phyloP scores from a whole-genome alignment of 371 early-diverging fungal genomes.

The Rhizopus delemar region DNA sequence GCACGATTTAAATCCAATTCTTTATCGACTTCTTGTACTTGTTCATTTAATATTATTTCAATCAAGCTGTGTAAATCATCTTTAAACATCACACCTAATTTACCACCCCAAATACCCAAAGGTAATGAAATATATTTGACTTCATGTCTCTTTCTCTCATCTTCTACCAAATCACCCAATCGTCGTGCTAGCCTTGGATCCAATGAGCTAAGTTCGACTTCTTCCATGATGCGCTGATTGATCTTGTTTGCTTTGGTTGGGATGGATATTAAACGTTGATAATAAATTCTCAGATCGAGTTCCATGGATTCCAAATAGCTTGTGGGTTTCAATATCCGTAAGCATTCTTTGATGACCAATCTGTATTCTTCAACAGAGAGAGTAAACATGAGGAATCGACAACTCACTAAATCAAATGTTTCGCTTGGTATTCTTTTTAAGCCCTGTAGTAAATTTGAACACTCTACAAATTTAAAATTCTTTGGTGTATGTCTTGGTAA shows the following conservation, averaged over 20 bases:
- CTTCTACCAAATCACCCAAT: conserved; percentile 27
- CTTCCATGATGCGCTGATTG: not conserved
- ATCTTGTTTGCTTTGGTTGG: conserved; percentile 15
- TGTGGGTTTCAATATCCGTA: conserved; percentile 31
- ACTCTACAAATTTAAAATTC: conserved; percentile 35
- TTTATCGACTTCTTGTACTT: conserved; percentile 23
- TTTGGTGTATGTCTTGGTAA: conserved; percentile 15
- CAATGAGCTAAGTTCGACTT: conserved; percentile 25
- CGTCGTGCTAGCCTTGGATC: conserved; percentile 44
- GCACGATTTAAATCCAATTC: conserved; percentile 39
- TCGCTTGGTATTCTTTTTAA: conserved; percentile 31
- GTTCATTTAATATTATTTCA: conserved; percentile 21
- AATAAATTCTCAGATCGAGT: conserved; percentile 46
- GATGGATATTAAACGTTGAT: conserved; percentile 21
- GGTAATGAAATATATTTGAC: conserved; percentile 46
- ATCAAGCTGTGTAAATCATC: conserved; percentile 40
- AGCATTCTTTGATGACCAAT: conserved; percentile 34
- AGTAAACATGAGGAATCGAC: conserved; percentile 32
- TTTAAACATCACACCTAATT: conserved; percentile 44
- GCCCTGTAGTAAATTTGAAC: conserved; percentile 23
- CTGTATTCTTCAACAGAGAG: conserved; percentile 31
- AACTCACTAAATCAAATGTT: conserved; percentile 41
- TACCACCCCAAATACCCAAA: conserved; percentile 48
- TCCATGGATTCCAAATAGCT: conserved; percentile 48
- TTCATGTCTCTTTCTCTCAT: conserved; percentile 10